phyloP scores from a whole-genome alignment of 2,329 filamentous ascomycete species.

The Trichoderma sp. region DNA sequence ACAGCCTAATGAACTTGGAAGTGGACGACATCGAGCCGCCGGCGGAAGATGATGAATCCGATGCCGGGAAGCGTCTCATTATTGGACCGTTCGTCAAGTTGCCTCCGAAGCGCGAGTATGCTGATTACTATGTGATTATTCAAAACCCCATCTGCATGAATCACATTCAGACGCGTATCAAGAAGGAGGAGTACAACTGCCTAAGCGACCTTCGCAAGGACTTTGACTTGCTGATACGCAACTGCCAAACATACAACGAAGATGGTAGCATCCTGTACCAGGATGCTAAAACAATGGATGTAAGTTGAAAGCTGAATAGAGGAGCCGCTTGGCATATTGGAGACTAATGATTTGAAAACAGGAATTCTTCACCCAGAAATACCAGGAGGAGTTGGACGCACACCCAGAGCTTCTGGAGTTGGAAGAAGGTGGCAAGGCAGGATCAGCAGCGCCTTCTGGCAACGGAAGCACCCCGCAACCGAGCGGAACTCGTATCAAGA shows the following conservation, averaged over 20 bases:
- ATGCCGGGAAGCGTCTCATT: slow-evolving; percentile 70
- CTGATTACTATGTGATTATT: slow-evolving; percentile 95
- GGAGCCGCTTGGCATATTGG: background rate
- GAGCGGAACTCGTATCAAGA: slow-evolving; percentile 67
- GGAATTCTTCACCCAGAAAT: slow-evolving; percentile 58
- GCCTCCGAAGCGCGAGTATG: slow-evolving; percentile 84
- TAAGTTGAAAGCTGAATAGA: slow-evolving; percentile 46
- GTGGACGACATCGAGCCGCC: slow-evolving; percentile 67
- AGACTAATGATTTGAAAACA: slow-evolving; percentile 42
- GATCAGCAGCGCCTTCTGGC: slow-evolving; percentile 52
- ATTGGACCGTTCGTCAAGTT: slow-evolving; percentile 94
- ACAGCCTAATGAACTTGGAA: slow-evolving; percentile 80
- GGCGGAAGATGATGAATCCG: slow-evolving; percentile 59
- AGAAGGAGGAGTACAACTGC: slow-evolving; percentile 87
- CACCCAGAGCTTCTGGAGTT: slow-evolving; percentile 58
- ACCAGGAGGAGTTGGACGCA: slow-evolving; percentile 55
- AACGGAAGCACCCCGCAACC: slow-evolving; percentile 66
- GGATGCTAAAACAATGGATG: slow-evolving; percentile 91
- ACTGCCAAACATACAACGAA: slow-evolving; percentile 96
- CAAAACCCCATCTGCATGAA: slow-evolving; percentile 94
- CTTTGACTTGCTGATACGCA: slow-evolving; percentile 80
- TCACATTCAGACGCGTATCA: slow-evolving; percentile 91
- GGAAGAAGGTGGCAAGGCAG: slow-evolving; percentile 48
- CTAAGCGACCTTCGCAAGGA: slow-evolving; percentile 80
- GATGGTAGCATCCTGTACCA: slow-evolving; percentile 89